phyloP scores from a whole-genome alignment of 1,284 basidiomycete genomes.

The Rhodotorula sp. region DNA sequence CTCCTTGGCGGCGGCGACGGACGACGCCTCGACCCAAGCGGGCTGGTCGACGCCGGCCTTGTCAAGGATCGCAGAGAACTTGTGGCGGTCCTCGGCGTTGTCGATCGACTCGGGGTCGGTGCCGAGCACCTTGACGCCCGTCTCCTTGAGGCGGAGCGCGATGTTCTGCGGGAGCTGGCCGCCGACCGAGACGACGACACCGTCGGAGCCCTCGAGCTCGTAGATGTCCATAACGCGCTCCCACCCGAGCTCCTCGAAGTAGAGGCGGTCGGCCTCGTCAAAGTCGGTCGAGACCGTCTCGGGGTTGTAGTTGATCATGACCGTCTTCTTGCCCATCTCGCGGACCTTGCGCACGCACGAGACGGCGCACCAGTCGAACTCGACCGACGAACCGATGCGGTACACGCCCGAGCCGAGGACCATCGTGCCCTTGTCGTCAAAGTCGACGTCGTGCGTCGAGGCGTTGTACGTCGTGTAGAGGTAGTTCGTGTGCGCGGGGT shows the following conservation, averaged over 20 bases:
- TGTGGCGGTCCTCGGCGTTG: conserved; percentile 97
- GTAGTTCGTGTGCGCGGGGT: conserved; percentile 98
- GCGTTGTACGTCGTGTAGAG: conserved; percentile 99
- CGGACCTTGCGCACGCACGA: conserved; percentile 91
- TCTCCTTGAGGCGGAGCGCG: conserved; percentile 88
- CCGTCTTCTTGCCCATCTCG: conserved; percentile 87
- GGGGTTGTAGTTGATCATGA: conserved; percentile 99
- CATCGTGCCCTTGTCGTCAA: conserved; percentile 97
- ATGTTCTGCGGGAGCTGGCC: conserved; percentile 98
- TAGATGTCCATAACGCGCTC: conserved; percentile 99
- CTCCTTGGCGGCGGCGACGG: conserved; percentile 83
- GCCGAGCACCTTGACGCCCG: conserved; percentile 88
- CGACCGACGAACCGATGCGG: conserved; percentile 95
- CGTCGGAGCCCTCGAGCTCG: conserved; percentile 88
- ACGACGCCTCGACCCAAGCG: conserved; percentile 90
- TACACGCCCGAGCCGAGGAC: conserved; percentile 99
- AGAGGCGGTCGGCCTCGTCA: conserved; percentile 96
- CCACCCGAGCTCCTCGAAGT: conserved; percentile 97
- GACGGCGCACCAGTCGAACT: conserved; percentile 99
- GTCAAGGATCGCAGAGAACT: conserved; percentile 96
- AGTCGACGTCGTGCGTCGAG: conserved; percentile 90
- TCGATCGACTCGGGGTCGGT: conserved; percentile 96
- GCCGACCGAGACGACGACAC: conserved; percentile 95
- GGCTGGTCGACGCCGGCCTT: conserved; percentile 96
- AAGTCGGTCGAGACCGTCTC: conserved; percentile 99